A percentile compares a stretch with the other conserved stretches of the same genome.
These are phyloP conservation scores for Adansonia rubrostipa DNA, from an alignment of 441 rosid genomes.

Conservation along the genomic window DNA sequence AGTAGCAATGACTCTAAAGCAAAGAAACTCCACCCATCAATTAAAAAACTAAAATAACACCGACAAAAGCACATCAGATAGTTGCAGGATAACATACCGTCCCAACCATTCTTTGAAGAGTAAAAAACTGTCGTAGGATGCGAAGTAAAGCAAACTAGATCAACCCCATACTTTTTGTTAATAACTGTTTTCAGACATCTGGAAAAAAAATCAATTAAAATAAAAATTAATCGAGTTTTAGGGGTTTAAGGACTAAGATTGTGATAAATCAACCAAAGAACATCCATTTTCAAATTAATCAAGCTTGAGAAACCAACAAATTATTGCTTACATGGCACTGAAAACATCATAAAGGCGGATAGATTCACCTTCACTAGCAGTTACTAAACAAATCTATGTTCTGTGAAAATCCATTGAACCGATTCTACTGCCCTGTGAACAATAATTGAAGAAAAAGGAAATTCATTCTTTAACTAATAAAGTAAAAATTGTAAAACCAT, in stretches of 20 bases:
- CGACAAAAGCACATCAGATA: not conserved
- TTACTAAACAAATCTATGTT: slow-evolving; percentile 76
- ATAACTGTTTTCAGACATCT: slow-evolving; percentile 95
- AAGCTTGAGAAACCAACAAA: slow-evolving; percentile 43
- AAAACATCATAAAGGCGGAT: slow-evolving; percentile 92
- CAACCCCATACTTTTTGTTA: slow-evolving; percentile 99
- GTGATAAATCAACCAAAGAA: not conserved
- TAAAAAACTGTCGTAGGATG: slow-evolving; percentile 94
- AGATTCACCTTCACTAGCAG: slow-evolving; percentile 95
- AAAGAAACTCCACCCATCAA: slow-evolving; percentile 6
- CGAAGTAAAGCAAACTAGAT: slow-evolving; percentile 86
- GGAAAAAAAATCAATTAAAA: slow-evolving; percentile 19
- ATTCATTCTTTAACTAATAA: too few species aligned
- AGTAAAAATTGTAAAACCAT: slow-evolving; percentile 42
- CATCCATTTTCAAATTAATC: slow-evolving; percentile 32
- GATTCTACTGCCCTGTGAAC: slow-evolving; percentile 12
- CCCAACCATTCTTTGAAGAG: slow-evolving; percentile 98
- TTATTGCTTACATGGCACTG: slow-evolving; percentile 63
- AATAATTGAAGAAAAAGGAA: not conserved
- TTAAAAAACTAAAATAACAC: not conserved
- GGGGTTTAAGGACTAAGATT: not conserved
- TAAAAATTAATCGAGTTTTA: slow-evolving; percentile 1
- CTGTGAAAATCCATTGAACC: slow-evolving; percentile 74
- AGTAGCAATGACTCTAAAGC: slow-evolving; percentile 83
- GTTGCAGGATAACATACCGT: slow-evolving; percentile 54